phyloP scores from a whole-genome alignment of 345 rosid species.

The Hypericum perforatum region DNA sequence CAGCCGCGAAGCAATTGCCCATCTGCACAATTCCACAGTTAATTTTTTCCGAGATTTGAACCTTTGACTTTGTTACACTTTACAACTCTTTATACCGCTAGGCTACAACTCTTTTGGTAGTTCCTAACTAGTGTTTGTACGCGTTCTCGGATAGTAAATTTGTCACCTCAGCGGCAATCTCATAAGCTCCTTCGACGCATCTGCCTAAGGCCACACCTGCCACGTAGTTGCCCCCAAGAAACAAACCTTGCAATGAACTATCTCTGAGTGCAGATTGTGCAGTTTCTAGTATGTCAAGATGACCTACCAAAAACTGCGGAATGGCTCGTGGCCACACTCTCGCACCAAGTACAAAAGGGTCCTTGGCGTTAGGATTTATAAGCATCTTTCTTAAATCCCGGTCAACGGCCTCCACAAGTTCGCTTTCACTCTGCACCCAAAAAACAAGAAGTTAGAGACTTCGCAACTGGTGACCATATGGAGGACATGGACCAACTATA shows the following conservation, averaged over 20 bases:
- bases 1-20: background rate
- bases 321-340: conserved; percentile 91
- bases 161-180: conserved; percentile 60
- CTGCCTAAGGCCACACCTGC: conserved; percentile 85
- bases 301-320: conserved; percentile 87
- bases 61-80: background rate
- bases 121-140: background rate
- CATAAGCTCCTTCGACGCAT: conserved; percentile 81
- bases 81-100: background rate
- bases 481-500: background rate
- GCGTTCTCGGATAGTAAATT: conserved; percentile 36
- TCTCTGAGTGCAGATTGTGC: conserved; percentile 47
- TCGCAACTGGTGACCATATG: background rate
- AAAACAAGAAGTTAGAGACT: background rate
- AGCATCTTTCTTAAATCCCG: conserved; percentile 90
- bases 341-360: conserved; percentile 62
- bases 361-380: conserved; percentile 58
- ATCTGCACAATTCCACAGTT: background rate
- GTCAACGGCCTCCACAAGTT: conserved; percentile 81
- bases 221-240: conserved; percentile 73
- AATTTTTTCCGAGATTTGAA: too few relatives aligned
- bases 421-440: conserved; percentile 38
- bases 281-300: conserved; percentile 52
- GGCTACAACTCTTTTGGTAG: too few relatives aligned
- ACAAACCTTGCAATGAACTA: conserved; percentile 54